Conservation (phyloP, 2,329 filamentous ascomycete genomes). For the Calonectria pseudoreteaudii region DNA sequence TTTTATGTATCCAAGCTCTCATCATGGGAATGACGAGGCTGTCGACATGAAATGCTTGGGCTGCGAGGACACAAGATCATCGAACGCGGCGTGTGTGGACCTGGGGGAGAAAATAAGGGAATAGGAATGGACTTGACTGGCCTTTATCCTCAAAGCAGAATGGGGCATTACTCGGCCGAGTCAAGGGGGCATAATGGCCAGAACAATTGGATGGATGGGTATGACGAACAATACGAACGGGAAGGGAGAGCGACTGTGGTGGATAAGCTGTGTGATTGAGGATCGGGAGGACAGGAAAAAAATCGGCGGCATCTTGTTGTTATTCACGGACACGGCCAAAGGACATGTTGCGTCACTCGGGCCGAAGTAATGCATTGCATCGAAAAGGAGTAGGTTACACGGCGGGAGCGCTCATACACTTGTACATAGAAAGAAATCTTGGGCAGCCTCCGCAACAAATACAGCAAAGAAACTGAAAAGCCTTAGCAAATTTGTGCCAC, state of each 20-base stretch:
- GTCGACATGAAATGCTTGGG: constrained; percentile 1
- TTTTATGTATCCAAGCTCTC: neutral
- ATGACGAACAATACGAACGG: constrained; percentile 7
- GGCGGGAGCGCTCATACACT: constrained; percentile 42
- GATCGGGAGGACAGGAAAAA: constrained; percentile 26
- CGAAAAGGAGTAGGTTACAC: constrained; percentile 43
- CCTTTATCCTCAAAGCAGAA: neutral
- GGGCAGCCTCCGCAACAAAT: constrained; percentile 34
- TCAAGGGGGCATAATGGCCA: neutral
- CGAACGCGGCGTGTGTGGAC: neutral
- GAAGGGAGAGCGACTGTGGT: constrained; percentile 6
- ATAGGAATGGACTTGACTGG: neutral
- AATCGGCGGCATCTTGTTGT: constrained; percentile 35
- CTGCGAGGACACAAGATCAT: neutral
- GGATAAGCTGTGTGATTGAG: constrained; percentile 15
- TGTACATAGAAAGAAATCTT: constrained; percentile 42
- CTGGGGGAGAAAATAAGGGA: neutral
- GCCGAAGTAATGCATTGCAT: constrained; percentile 45
- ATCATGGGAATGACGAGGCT: neutral
- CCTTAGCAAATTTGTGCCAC: neutral
- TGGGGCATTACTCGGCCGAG: neutral
- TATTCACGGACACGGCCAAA: constrained; percentile 26
- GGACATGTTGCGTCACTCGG: constrained; percentile 32
- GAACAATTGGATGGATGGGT: neutral
- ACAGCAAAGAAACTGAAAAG: constrained; percentile 28